Percentiles rank a stretch among this genome's conserved stretches.
phyloP scores from a whole-genome alignment of 139 green algal genomes.

The Chlamydomonas sphaeroides region DNA sequence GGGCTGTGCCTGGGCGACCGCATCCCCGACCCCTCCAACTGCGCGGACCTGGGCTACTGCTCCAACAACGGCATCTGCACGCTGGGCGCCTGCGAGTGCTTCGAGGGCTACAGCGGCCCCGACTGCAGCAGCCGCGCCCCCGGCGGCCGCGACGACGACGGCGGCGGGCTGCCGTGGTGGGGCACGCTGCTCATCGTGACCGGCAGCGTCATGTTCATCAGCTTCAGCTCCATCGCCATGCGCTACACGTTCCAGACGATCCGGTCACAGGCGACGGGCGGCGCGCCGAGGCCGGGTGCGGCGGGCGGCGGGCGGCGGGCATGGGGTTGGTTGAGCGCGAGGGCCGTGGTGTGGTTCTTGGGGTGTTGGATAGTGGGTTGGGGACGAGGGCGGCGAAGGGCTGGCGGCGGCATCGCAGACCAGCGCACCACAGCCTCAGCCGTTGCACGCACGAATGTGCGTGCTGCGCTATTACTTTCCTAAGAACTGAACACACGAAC shows the following conservation, averaged over 20 bases:
- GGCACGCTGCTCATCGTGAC: constrained; percentile 64
- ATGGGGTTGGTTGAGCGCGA: neutral
- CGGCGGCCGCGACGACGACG: constrained; percentile 11
- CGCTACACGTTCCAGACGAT: constrained; percentile 6
- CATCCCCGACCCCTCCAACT: constrained; percentile 58
- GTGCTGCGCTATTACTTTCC: too few relatives aligned
- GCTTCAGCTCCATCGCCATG: constrained; percentile 29
- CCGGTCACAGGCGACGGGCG: neutral
- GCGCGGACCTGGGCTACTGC: constrained; percentile 70
- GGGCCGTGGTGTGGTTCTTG: too few relatives aligned
- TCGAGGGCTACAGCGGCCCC: constrained; percentile 58
- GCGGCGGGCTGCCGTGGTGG: constrained; percentile 48
- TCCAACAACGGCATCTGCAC: constrained; percentile 64
- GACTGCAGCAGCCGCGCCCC: neutral
- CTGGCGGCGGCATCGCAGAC: too few relatives aligned
- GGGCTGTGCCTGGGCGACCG: constrained; percentile 65
- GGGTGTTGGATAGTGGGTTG: too few relatives aligned
- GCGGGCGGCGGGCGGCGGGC: neutral
- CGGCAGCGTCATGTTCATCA: constrained; percentile 17
- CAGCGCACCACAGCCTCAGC: too few relatives aligned
- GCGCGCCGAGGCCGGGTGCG: neutral
- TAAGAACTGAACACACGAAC: too few relatives aligned
- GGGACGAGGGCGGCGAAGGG: too few relatives aligned
- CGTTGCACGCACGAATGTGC: too few relatives aligned
- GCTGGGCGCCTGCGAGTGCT: constrained; percentile 74